Base-by-base conservation (phyloP, 495 filamentous ascomycete species). In the Podospora conica region DNA sequence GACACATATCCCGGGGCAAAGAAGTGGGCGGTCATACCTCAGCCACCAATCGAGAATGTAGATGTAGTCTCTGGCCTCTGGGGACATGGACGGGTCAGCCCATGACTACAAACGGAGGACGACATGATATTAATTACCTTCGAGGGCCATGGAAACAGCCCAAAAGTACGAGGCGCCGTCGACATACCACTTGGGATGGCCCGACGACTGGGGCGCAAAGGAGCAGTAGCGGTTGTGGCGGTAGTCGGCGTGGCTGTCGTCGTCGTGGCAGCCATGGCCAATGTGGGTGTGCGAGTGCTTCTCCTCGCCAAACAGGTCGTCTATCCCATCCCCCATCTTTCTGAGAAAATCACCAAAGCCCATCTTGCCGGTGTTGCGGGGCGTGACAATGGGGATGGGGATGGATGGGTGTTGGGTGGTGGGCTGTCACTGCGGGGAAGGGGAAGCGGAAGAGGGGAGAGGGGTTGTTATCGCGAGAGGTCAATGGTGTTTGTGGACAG, bases 41-140 rank as follows among this genome's bases (percentile, higher is more conserved):
- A 96, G 77, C 92, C 92, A 96, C 92, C 92, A 96, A 75, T 98
- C 94, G 59, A 97, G 78, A 67, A 98, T 97, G 87, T 91, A 97
- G 66, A 98, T 92, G 20, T 84, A 91, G 68, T 96, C 87, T 57
- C 79, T 84, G 0, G 94, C 94, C 71, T 85, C 87, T 83, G 57
- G 9, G n/a, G 67, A 76, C 59, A 78, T 70, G 21, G 28, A 25
- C 4, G 18, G n/a, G 22, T 58, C 15, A 31, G 29, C 54, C 22
- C 24, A 56, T 48, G 3, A 25, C 33, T 11, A 3, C 20, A 4
- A 10, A 25, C 0, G 53, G 10, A 56, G 15, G 58, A 23, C n/a
- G 22, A 56, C 9, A 23, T 18, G 22, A 25, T 27, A 9, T 5
- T 53, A 27, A 31, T 55, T 74, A 81, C 78, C 75, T 81, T 97